Evolutionary conservation across 148 eudicot species (phyloP).

Genomic region (Cornus controversa): DNA sequence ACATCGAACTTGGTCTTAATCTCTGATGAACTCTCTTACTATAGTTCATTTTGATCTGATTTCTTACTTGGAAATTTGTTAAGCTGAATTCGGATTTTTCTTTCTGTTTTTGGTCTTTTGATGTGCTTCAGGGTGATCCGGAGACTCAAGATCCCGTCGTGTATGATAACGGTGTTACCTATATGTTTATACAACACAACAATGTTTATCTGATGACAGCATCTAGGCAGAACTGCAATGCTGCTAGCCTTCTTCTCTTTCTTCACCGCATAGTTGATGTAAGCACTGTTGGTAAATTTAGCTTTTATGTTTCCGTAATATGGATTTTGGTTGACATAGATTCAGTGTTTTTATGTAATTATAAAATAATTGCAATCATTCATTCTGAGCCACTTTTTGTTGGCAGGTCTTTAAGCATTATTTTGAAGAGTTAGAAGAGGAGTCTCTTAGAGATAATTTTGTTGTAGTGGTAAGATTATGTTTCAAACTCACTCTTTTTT

Average conservation of each 20-base stretch:
- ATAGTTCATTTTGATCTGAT: not conserved
- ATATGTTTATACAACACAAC: constrained; percentile 90
- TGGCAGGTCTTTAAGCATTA: constrained; percentile 92
- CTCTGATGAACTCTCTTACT: not conserved
- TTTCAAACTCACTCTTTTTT: not conserved
- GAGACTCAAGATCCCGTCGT: constrained; percentile 79
- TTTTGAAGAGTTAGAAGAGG: constrained; percentile 91
- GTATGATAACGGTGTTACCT: constrained; percentile 84
- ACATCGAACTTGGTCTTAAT: not conserved
- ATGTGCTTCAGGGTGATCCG: constrained; percentile 49
- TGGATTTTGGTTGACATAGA: not conserved
- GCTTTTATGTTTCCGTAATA: not conserved
- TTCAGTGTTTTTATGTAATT: not conserved
- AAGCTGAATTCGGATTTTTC: not conserved
- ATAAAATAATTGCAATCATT: not conserved
- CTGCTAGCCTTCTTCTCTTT: constrained; percentile 87
- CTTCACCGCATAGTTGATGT: constrained; percentile 86
- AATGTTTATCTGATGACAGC: constrained; percentile 87
- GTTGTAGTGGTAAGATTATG: constrained; percentile 86
- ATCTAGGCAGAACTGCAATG: constrained; percentile 94
- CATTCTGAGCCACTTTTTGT: not conserved
- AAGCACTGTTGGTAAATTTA: constrained; percentile 31
- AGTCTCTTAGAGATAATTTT: constrained; percentile 93
- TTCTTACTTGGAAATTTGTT: not conserved
- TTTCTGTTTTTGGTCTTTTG: not conserved